Evolutionary conservation across 106 monocot genomes (phyloP), one percentile per base, ranked within the genome.

Genomic region (Dioscorea zingiberensis): DNA sequence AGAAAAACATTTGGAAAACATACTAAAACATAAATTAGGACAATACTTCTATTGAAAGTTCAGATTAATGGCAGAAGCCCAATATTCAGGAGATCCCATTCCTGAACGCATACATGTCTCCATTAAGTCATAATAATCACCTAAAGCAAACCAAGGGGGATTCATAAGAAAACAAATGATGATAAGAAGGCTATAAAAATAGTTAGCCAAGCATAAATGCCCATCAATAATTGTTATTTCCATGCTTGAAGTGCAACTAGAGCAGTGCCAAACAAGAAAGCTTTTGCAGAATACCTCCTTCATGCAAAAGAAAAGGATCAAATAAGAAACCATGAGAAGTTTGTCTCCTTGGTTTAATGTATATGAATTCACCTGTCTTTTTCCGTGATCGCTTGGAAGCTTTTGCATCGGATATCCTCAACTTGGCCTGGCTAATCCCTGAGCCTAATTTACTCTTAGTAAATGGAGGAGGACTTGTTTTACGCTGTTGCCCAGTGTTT

Each of bases 341-440:
- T 38, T 38, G 38, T 38, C 10, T 30, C 10, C 38, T 38, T 10
- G 6, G 6, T 38, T 38, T 10, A 38, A 38, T 6, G 38, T n/a
- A 48, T 8, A 25, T 21, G 25, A 29, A 13, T 59, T 47, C 48
- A 85, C 85, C 81, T 59, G 62, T 21, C 30, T 38, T 45, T 71
- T 75, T 71, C n/a, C 25, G 26, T n/a, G 38, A 71, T 57, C 61
- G 66, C 64, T 64, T 75, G 29, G 81, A 23, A 54, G 32, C 22
- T 71, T 75, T 77, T 38, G 29, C 27, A 55, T 24, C 26, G 21
- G 44, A 65, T 65, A 44, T 54, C 27, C 68, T 58, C 28, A 64
- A 44, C 67, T 77, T 81, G 25, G 45, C 45, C 59, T 63, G 64
- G n/a, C 58, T 64, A 72, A 65, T 58, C 29, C 30, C 22, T 13